A percentile compares a stretch with the other conserved stretches of the same genome.
phyloP scores from a whole-genome alignment of 2,329 filamentous ascomycete genomes.

The Stachybotrys chlorohalonatus region DNA sequence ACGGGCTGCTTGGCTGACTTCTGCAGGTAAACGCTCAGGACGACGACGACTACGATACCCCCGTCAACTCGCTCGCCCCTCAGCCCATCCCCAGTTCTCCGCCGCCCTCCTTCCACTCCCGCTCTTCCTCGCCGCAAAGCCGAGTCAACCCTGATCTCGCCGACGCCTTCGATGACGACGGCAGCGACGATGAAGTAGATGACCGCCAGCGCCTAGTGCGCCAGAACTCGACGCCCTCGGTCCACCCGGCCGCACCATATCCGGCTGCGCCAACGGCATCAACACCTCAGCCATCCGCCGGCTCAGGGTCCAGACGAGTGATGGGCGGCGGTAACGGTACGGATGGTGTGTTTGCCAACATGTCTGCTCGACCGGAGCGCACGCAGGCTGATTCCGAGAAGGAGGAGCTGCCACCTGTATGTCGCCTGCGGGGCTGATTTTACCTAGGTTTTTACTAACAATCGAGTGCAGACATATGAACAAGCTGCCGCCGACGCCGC shows the following conservation, averaged over 20 bases:
- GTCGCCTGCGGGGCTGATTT: conserved; percentile 23
- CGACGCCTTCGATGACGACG: conserved; percentile 84
- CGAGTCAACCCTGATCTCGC: conserved; percentile 71
- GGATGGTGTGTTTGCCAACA: conserved; percentile 93
- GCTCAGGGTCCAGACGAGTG: conserved; percentile 37
- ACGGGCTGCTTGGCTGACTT: conserved; percentile 1
- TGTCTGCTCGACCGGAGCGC: conserved; percentile 81
- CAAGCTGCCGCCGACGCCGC: conserved; percentile 94
- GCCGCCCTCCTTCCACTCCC: conserved; percentile 81
- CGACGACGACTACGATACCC: conserved; percentile 27
- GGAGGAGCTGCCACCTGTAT: conserved; percentile 87
- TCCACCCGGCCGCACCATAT: conserved; percentile 9
- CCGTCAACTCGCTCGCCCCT: conserved; percentile 23
- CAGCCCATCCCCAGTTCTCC: conserved; percentile 47
- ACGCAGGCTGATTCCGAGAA: conserved; percentile 67
- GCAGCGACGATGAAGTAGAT: conserved; percentile 62
- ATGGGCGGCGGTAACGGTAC: conserved; percentile 70
- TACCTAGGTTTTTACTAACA: conserved; percentile 21
- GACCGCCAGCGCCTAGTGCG: conserved; percentile 83
- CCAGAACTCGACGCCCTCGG: conserved; percentile 35
- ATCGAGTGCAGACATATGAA: conserved; percentile 69
- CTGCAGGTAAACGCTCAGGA: conserved; percentile 49
- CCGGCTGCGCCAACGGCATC: conserved; percentile 10
- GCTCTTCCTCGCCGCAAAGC: conserved; percentile 50
- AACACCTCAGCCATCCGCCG: conserved; percentile 11